These are phyloP conservation scores for Lophium mytilinum DNA, from an alignment of 495 filamentous ascomycete species.

Conservation along the genomic window DNA sequence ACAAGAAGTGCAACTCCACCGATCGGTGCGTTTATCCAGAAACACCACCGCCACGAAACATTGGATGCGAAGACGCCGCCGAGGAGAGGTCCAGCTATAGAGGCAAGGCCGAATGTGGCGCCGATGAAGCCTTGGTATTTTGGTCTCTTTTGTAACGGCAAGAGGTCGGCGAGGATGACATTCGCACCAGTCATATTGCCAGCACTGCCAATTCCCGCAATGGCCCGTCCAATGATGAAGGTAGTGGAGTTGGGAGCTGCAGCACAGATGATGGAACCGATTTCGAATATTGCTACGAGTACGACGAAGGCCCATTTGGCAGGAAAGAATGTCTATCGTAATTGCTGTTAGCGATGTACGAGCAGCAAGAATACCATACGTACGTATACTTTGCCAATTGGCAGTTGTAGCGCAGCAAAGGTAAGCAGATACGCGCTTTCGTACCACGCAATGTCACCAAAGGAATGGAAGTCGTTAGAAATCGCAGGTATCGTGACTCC, in stretches of 20 bases:
- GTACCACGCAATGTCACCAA: slow-evolving; percentile 24
- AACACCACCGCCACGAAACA: slow-evolving; percentile 68
- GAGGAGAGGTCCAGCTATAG: slow-evolving; percentile 33
- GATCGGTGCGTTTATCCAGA: slow-evolving; percentile 61
- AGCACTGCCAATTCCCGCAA: slow-evolving; percentile 30
- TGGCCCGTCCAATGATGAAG: slow-evolving; percentile 33
- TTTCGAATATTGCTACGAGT: slow-evolving; percentile 48
- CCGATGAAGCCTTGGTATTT: slow-evolving; percentile 67
- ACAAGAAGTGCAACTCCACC: slow-evolving; percentile 47
- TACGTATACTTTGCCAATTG: slow-evolving; percentile 66
- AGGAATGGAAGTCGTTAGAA: slow-evolving; percentile 18
- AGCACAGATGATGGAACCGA: slow-evolving; percentile 31
- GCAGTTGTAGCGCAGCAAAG: slow-evolving; percentile 51
- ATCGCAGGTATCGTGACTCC: slow-evolving; percentile 14
- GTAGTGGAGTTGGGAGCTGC: slow-evolving; percentile 25
- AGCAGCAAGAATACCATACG: neutral
- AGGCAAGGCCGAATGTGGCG: slow-evolving; percentile 71
- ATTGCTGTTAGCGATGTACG: neutral
- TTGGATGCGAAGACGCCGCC: slow-evolving; percentile 34
- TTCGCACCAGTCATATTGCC: slow-evolving; percentile 74
- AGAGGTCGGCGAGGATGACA: slow-evolving; percentile 66
- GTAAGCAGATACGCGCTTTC: slow-evolving; percentile 18
- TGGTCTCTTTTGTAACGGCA: slow-evolving; percentile 63
- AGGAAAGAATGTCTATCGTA: slow-evolving; percentile 53
- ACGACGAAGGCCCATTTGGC: slow-evolving; percentile 59